Conservation (phyloP, 2,329 filamentous ascomycete genomes). For the Hypoxylon sp. region DNA sequence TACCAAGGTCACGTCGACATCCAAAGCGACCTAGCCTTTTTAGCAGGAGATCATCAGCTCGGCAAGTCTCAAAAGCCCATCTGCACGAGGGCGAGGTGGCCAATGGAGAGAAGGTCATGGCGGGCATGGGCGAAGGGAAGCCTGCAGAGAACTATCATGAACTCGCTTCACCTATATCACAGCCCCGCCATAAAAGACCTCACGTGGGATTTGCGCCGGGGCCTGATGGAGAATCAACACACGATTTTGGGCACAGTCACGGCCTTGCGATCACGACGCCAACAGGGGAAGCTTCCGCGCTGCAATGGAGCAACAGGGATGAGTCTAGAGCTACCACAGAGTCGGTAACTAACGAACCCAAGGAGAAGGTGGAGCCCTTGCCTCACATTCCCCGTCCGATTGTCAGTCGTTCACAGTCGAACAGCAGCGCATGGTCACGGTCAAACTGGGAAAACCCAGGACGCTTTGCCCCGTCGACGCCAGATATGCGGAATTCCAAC, state of each 20-base stretch:
- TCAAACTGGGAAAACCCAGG: slow-evolving; percentile 21
- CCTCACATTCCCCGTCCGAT: slow-evolving; percentile 50
- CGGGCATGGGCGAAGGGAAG: slow-evolving; percentile 32
- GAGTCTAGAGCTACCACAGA: slow-evolving; percentile 4
- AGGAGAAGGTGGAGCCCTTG: slow-evolving; percentile 7
- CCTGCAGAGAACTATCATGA: slow-evolving; percentile 32
- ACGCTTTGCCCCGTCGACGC: slow-evolving; percentile 45
- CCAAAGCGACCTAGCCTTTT: slow-evolving; percentile 63
- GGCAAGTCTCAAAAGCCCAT: slow-evolving; percentile 41
- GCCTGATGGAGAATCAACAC: slow-evolving; percentile 36
- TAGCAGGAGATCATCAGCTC: slow-evolving; percentile 64
- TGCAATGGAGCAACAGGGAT: neutral
- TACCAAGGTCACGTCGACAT: slow-evolving; percentile 57
- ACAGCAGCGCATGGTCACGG: slow-evolving; percentile 35
- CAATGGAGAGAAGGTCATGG: slow-evolving; percentile 16
- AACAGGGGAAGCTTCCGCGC: neutral
- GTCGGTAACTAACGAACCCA: slow-evolving; percentile 4
- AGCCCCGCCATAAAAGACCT: slow-evolving; percentile 54
- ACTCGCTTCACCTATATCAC: slow-evolving; percentile 22
- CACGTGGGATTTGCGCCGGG: slow-evolving; percentile 72
- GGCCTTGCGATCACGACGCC: neutral
- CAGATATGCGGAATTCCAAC: slow-evolving; percentile 57
- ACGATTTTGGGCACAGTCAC: slow-evolving; percentile 38
- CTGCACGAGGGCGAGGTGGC: slow-evolving; percentile 6
- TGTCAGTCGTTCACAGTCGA: slow-evolving; percentile 40